phyloP scores from a whole-genome alignment of 306 rosid genomes.

The Crataegus laevigata region DNA sequence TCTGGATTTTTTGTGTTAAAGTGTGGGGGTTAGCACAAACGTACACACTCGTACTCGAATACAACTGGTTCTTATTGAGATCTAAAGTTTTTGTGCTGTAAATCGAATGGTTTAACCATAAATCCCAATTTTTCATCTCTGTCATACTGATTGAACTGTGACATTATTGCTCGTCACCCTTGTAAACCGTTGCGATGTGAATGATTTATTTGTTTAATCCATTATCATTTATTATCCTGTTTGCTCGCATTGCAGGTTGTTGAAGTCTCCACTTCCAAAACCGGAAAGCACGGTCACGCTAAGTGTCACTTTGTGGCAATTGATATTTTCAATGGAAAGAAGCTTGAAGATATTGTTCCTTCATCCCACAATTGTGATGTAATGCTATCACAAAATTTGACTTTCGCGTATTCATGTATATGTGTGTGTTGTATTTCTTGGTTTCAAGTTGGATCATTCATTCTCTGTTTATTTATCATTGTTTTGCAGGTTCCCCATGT shows the following conservation, averaged over 20 bases:
- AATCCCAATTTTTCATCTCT: background rate
- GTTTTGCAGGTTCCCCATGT: slow-evolving; percentile 61
- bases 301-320: slow-evolving; percentile 73
- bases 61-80: background rate
- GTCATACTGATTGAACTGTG: background rate
- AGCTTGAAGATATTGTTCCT: slow-evolving; percentile 71
- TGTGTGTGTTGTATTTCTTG: background rate
- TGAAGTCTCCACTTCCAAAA: slow-evolving; percentile 67
- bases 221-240: background rate
- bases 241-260: slow-evolving; percentile 30
- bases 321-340: slow-evolving; percentile 67
- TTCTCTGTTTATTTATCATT: background rate
- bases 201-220: no score
- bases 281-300: slow-evolving; percentile 74
- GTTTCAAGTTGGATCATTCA: background rate
- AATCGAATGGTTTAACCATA: background rate
- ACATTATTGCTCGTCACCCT: background rate
- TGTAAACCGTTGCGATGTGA: background rate
- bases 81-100: background rate
- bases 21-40: background rate
- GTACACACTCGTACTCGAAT: background rate
- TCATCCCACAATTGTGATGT: slow-evolving; percentile 76
- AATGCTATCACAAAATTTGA: background rate
- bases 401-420: background rate
- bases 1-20: background rate